A percentile compares a stretch with the other conserved stretches of the same genome.
Conservation (phyloP, 2,329 filamentous ascomycete genomes). For the Neonectria coccinea region DNA sequence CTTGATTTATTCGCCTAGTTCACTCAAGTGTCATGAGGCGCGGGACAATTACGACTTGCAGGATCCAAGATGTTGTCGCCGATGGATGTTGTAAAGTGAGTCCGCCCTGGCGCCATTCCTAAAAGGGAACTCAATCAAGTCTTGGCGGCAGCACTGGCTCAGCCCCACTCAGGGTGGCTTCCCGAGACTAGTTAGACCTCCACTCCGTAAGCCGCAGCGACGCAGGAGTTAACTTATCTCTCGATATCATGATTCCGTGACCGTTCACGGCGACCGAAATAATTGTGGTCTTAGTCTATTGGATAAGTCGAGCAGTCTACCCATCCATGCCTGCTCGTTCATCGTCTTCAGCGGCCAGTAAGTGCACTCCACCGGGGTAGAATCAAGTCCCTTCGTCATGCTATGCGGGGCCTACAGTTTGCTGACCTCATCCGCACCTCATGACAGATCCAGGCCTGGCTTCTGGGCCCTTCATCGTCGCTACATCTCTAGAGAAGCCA, state of each 20-base stretch:
- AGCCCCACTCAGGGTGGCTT: too few species aligned
- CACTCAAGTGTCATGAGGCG: neutral
- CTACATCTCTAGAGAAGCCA: constrained; percentile 39
- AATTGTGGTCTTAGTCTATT: neutral
- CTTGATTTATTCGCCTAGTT: neutral
- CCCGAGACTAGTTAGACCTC: too few species aligned
- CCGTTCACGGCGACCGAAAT: neutral
- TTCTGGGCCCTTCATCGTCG: constrained; percentile 33
- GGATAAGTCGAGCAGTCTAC: neutral
- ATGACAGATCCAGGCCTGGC: constrained; percentile 3
- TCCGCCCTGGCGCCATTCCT: constrained; percentile 10
- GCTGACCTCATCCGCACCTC: constrained; percentile 1
- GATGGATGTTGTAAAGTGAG: neutral
- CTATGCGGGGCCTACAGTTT: neutral
- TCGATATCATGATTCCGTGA: neutral
- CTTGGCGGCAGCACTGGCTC: constrained; percentile 18
- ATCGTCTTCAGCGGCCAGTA: constrained; percentile 7
- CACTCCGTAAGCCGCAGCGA: neutral
- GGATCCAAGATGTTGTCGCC: neutral
- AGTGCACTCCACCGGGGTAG: neutral
- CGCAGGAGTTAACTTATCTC: neutral
- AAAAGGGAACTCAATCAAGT: constrained; percentile 24
- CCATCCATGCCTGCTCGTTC: constrained; percentile 5
- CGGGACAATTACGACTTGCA: constrained; percentile 6
- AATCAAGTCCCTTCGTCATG: neutral